Conservation (phyloP, 306 rosid species). For the Vigna hirtella region DNA sequence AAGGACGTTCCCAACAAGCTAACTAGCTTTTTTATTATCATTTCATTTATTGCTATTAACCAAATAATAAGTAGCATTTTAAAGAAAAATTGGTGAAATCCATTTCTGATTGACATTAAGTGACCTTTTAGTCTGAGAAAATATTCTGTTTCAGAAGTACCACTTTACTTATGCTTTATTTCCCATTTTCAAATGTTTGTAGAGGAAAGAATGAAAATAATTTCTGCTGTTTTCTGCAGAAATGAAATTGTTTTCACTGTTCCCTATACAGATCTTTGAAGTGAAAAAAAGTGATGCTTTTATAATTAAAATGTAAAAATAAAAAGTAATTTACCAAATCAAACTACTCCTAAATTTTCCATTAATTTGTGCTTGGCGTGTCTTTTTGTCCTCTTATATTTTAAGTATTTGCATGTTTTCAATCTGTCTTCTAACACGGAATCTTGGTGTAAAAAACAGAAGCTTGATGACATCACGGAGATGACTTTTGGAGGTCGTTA, state of each 20-base stretch:
- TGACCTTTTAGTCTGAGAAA: too few relatives aligned
- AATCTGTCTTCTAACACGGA: slow-evolving; percentile 34
- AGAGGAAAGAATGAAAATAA: neutral
- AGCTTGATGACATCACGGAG: slow-evolving; percentile 93
- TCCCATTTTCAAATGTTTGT: neutral
- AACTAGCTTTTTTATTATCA: too few relatives aligned
- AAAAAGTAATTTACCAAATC: neutral
- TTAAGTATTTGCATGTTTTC: neutral
- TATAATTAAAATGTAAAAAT: neutral
- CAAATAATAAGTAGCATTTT: too few relatives aligned
- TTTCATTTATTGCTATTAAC: too few relatives aligned
- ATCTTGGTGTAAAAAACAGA: slow-evolving; percentile 60
- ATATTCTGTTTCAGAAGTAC: neutral
- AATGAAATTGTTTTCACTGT: neutral
- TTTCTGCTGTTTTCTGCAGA: neutral
- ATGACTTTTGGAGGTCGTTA: slow-evolving; percentile 99
- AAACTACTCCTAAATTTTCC: slow-evolving; percentile 17
- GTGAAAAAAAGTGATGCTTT: neutral
- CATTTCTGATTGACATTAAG: too few relatives aligned
- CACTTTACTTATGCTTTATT: neutral
- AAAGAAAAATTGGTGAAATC: too few relatives aligned
- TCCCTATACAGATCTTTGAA: neutral
- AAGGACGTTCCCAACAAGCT: too few relatives aligned
- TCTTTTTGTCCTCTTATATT: slow-evolving; percentile 15
- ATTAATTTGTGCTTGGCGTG: slow-evolving; percentile 7